These are phyloP conservation scores for Naganishia friedmannii DNA, from an alignment of 768 basidiomycete genomes.

Conservation along the genomic window DNA sequence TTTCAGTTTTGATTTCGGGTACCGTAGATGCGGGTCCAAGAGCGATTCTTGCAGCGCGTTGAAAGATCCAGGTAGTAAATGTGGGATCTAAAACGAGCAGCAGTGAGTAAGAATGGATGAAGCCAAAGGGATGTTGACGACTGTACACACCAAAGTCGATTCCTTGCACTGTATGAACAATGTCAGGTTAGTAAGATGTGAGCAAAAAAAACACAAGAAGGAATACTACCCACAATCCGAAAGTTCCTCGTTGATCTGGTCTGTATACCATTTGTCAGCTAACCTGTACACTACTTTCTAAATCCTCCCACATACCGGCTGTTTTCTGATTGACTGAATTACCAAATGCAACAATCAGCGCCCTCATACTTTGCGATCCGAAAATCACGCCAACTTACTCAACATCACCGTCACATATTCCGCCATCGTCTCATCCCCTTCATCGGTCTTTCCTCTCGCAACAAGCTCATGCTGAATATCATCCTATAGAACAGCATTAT, in stretches of 20 bases:
- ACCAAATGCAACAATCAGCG: neutral
- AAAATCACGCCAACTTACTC: slow-evolving; percentile 35
- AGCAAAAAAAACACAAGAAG: neutral
- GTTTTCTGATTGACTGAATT: slow-evolving; percentile 45
- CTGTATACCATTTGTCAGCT: neutral
- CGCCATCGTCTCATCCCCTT: slow-evolving; percentile 48
- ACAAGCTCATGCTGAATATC: slow-evolving; percentile 17
- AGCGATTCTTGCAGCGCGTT: slow-evolving; percentile 33
- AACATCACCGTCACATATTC: slow-evolving; percentile 51
- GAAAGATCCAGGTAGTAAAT: slow-evolving; percentile 48
- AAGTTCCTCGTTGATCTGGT: slow-evolving; percentile 47
- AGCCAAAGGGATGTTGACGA: slow-evolving; percentile 27
- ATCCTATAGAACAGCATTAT: neutral
- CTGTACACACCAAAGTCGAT: slow-evolving; percentile 19
- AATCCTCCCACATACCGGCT: slow-evolving; percentile 26
- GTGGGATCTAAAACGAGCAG: slow-evolving; percentile 11
- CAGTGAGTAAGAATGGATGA: slow-evolving; percentile 36
- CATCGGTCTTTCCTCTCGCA: slow-evolving; percentile 17
- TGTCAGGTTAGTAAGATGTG: neutral
- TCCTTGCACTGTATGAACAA: slow-evolving; percentile 13
- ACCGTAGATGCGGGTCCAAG: slow-evolving; percentile 1
- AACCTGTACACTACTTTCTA: neutral
- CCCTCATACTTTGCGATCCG: neutral
- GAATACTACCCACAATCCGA: slow-evolving; percentile 40
- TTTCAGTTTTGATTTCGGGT: neutral